Evolutionary conservation across 1,284 basidiomycete genomes (phyloP).

Genomic region (Ustilago crameri): DNA sequence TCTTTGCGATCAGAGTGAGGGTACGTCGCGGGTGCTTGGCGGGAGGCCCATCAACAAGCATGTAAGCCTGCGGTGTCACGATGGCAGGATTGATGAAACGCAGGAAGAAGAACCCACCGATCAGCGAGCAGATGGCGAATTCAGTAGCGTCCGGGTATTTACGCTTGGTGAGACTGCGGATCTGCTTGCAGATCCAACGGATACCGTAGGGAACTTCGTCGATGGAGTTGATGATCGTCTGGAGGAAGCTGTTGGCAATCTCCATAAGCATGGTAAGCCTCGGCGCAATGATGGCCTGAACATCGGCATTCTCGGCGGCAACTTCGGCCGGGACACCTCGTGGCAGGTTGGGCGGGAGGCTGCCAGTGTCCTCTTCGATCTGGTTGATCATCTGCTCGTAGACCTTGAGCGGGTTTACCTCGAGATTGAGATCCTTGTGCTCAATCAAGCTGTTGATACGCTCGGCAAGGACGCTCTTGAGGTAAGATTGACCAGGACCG

Average conservation of each 20-base stretch:
- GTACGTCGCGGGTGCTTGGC: constrained; percentile 97
- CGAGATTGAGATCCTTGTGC: constrained; percentile 96
- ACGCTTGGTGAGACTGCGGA: constrained; percentile 92
- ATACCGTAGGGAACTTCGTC: constrained; percentile 98
- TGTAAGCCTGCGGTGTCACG: constrained; percentile 98
- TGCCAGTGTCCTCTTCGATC: constrained; percentile 94
- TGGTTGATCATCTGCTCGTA: constrained; percentile 73
- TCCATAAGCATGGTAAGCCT: constrained; percentile 98
- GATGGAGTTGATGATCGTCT: constrained; percentile 98
- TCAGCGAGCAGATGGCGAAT: constrained; percentile 96
- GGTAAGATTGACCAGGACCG: constrained; percentile 95
- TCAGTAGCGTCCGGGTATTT: constrained; percentile 98
- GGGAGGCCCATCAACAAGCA: constrained; percentile 96
- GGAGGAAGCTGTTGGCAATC: constrained; percentile 94
- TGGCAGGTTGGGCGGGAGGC: constrained; percentile 86
- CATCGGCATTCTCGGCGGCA: constrained; percentile 91
- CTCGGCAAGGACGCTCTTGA: constrained; percentile 94
- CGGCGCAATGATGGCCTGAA: constrained; percentile 95
- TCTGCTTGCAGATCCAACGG: constrained; percentile 99
- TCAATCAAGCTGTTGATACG: constrained; percentile 98
- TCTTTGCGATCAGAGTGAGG: constrained; percentile 96
- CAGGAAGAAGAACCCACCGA: constrained; percentile 99
- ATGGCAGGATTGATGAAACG: constrained; percentile 99
- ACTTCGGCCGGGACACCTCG: constrained; percentile 90
- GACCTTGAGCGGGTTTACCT: constrained; percentile 98